Percentiles rank a stretch among this genome's conserved stretches.
Conservation (phyloP, 306 rosid genomes). For the Heteromeles arbutifolia region DNA sequence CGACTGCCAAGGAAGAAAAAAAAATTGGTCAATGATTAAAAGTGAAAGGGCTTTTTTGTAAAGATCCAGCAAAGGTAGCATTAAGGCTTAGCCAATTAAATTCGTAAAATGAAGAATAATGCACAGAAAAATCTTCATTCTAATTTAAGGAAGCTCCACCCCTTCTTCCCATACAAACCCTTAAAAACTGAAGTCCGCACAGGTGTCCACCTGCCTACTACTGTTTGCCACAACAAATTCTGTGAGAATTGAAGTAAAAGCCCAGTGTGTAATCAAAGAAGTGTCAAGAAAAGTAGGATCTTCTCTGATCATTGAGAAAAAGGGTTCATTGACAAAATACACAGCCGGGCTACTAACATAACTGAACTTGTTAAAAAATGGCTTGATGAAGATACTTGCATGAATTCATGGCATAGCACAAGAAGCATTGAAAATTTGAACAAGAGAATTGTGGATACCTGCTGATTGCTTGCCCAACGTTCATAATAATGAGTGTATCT, state of each 20-base stretch:
- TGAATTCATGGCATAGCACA: neutral
- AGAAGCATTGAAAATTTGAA: neutral
- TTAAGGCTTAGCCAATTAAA: neutral
- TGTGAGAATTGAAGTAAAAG: neutral
- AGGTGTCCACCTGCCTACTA: neutral
- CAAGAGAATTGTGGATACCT: conserved; percentile 32
- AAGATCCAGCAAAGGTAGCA: neutral
- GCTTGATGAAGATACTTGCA: neutral
- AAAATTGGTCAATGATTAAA: neutral
- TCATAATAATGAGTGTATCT: conserved; percentile 92
- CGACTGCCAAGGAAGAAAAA: conserved; percentile 44
- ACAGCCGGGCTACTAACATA: neutral
- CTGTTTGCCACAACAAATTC: neutral
- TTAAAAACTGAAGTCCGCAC: neutral
- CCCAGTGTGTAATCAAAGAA: too few relatives aligned
- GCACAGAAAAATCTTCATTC: neutral
- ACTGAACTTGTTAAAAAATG: neutral
- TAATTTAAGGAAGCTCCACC: neutral
- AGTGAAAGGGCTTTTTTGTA: neutral
- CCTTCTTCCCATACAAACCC: neutral
- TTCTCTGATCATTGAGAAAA: neutral
- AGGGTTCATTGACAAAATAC: neutral
- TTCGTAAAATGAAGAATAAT: neutral
- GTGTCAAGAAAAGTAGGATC: neutral
- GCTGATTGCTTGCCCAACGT: conserved; percentile 96